phyloP scores from a whole-genome alignment of 1,284 basidiomycete genomes.

The Boletus mariae region DNA sequence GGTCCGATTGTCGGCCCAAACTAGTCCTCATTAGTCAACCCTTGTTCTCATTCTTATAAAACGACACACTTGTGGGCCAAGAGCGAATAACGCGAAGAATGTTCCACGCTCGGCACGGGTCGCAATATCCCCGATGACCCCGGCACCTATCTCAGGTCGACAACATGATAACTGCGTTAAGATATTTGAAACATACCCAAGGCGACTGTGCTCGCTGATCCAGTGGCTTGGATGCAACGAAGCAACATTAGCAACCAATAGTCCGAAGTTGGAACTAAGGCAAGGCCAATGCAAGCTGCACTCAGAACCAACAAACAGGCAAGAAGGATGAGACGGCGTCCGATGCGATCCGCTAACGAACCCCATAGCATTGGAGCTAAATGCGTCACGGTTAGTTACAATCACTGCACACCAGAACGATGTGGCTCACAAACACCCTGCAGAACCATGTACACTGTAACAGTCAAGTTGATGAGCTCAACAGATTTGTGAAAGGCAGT shows the following conservation, averaged over 20 bases:
- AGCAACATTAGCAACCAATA: constrained; percentile 64
- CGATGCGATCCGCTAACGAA: constrained; percentile 52
- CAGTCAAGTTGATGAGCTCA: constrained; percentile 72
- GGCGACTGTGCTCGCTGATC: constrained; percentile 58
- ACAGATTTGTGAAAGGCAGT: constrained; percentile 58
- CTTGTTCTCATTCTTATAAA: neutral
- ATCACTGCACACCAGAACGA: neutral
- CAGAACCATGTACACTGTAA: constrained; percentile 76
- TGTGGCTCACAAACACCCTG: constrained; percentile 60
- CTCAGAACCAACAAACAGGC: constrained; percentile 50
- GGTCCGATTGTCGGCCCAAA: constrained; percentile 52
- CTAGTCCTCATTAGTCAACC: constrained; percentile 24
- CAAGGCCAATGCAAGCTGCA: constrained; percentile 57
- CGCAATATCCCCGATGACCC: constrained; percentile 57
- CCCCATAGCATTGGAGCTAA: constrained; percentile 64
- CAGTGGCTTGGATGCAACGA: constrained; percentile 57
- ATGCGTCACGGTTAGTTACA: neutral
- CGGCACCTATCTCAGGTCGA: constrained; percentile 41
- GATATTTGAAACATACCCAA: constrained; percentile 36
- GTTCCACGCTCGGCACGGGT: constrained; percentile 51
- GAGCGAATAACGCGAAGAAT: constrained; percentile 46
- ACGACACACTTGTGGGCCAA: constrained; percentile 41
- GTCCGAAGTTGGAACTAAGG: constrained; percentile 52
- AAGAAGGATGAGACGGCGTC: constrained; percentile 54
- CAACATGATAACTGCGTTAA: neutral